Evolutionary conservation across 768 basidiomycete genomes (phyloP).

Genomic region (Kwoniella newhampshirensis): DNA sequence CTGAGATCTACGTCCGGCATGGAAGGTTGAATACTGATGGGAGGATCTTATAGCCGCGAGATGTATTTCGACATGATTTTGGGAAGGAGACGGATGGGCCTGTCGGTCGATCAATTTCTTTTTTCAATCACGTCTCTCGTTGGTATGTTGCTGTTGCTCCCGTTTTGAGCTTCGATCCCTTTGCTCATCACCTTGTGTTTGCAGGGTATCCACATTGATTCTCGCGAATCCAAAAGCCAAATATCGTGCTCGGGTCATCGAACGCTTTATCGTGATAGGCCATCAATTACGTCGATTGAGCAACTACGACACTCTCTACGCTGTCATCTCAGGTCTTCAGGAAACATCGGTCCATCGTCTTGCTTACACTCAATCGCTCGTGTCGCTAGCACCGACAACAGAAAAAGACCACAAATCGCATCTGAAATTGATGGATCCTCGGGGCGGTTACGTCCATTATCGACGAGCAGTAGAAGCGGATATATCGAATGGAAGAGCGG

Average conservation of each 20-base stretch:
- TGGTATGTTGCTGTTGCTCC: conserved; percentile 61
- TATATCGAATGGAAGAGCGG: conserved; percentile 67
- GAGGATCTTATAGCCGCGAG: conserved; percentile 65
- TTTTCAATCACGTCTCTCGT: conserved; percentile 79
- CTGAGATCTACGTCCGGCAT: background rate
- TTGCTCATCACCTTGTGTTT: background rate
- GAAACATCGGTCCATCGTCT: conserved; percentile 71
- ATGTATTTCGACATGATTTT: conserved; percentile 80
- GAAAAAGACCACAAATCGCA: conserved; percentile 76
- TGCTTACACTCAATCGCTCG: conserved; percentile 71
- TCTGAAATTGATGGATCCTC: conserved; percentile 78
- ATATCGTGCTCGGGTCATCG: conserved; percentile 74
- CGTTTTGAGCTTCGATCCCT: conserved; percentile 2
- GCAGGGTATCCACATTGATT: conserved; percentile 86
- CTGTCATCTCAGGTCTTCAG: conserved; percentile 91
- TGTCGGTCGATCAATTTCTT: conserved; percentile 69
- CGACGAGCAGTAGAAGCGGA: conserved; percentile 76
- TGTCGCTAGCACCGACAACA: conserved; percentile 66
- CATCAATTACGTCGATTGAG: conserved; percentile 74
- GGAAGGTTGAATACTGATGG: background rate
- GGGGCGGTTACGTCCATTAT: conserved; percentile 84
- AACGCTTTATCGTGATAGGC: conserved; percentile 84
- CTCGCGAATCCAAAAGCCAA: conserved; percentile 78
- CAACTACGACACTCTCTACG: conserved; percentile 90
- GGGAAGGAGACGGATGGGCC: conserved; percentile 65